Percentiles rank a stretch among this genome's conserved stretches.
These are phyloP conservation scores for Russula emetica DNA, from an alignment of 768 basidiomycete genomes.

Conservation along the genomic window DNA sequence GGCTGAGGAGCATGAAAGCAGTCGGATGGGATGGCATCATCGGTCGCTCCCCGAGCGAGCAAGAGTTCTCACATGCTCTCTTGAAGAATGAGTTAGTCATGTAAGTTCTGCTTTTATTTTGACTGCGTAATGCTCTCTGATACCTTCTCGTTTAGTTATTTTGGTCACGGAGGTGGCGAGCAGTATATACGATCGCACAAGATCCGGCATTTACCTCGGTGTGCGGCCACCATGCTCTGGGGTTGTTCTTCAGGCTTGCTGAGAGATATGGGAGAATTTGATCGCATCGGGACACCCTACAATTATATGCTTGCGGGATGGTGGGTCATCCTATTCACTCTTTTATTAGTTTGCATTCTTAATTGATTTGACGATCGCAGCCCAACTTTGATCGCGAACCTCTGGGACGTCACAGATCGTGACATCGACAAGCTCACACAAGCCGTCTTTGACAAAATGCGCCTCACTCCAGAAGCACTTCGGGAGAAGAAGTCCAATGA, in stretches of 20 bases:
- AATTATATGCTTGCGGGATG: constrained; percentile 98
- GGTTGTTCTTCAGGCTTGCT: constrained; percentile 93
- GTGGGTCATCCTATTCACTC: constrained; percentile 48
- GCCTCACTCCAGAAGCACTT: constrained; percentile 40
- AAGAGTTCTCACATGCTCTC: constrained; percentile 74
- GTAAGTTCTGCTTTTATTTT: constrained; percentile 48
- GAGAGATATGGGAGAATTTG: constrained; percentile 91
- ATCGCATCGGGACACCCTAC: constrained; percentile 85
- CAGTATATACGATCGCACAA: constrained; percentile 89
- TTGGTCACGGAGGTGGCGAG: constrained; percentile 94
- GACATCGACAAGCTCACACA: constrained; percentile 94
- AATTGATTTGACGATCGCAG: constrained; percentile 32
- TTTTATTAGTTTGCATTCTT: not conserved
- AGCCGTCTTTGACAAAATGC: constrained; percentile 71
- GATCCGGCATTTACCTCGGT: constrained; percentile 73
- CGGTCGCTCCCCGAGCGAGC: constrained; percentile 74
- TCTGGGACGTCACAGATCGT: constrained; percentile 98
- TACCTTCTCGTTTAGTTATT: constrained; percentile 57
- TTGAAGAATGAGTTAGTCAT: constrained; percentile 78
- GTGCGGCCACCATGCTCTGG: constrained; percentile 96
- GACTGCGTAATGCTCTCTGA: constrained; percentile 6
- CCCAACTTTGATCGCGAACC: constrained; percentile 87
- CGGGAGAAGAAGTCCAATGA: constrained; percentile 28
- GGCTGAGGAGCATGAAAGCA: constrained; percentile 65
- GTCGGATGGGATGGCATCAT: constrained; percentile 82